Conservation (phyloP, 2,329 filamentous ascomycete genomes). For the Dactylonectria macrodidyma region DNA sequence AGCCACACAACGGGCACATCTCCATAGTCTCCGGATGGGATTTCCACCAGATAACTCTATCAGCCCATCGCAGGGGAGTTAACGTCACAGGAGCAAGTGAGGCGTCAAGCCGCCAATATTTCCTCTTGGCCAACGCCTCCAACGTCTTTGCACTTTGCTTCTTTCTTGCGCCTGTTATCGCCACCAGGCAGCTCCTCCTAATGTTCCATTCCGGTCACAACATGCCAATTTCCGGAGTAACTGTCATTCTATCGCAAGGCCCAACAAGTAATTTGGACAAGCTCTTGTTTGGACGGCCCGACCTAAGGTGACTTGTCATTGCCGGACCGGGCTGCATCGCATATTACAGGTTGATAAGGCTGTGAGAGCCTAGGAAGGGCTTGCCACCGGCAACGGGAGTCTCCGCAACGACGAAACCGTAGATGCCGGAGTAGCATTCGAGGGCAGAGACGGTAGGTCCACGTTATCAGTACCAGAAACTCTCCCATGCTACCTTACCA, state of each 20-base stretch:
- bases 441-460: background rate
- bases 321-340: background rate
- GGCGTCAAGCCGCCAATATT: background rate
- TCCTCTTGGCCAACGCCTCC: background rate
- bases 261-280: background rate
- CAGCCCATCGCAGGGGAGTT: slow-evolving; percentile 20
- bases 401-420: background rate
- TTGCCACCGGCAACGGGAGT: background rate
- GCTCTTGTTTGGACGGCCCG: slow-evolving; percentile 1
- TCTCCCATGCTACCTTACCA: background rate
- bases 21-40: background rate
- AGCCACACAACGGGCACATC: slow-evolving; percentile 6
- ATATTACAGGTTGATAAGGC: background rate
- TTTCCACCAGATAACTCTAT: slow-evolving; percentile 2
- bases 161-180: background rate
- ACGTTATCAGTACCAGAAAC: background rate
- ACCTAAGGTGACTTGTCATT: background rate
- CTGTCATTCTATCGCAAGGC: slow-evolving; percentile 2
- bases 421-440: background rate
- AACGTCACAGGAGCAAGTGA: background rate
- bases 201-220: slow-evolving; percentile 5
- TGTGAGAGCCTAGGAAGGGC: background rate
- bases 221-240: slow-evolving; percentile 19
- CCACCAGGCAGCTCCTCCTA: background rate
- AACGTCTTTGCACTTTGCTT: slow-evolving; percentile 15